phyloP scores from a whole-genome alignment of 179 eudicot species.

The Amaranthus tricolor region DNA sequence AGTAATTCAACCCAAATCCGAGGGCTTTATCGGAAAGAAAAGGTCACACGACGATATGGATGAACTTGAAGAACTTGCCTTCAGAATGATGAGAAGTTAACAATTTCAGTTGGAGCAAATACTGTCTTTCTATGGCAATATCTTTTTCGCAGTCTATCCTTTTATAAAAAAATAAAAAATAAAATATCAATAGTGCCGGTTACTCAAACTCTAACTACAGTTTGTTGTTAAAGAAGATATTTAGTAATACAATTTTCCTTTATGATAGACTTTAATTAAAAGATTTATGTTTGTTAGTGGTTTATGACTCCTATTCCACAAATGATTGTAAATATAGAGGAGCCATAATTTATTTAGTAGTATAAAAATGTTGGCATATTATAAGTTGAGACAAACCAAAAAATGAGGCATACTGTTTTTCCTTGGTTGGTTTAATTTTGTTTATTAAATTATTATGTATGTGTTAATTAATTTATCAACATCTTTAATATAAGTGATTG shows the following conservation, averaged over 20 bases:
- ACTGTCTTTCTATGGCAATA: no score
- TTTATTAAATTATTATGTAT: not conserved
- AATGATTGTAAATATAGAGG: conserved; percentile 32
- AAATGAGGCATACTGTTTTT: conserved; percentile 15
- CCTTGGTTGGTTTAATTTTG: not conserved
- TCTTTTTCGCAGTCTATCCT: no score
- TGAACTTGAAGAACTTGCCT: conserved; percentile 85
- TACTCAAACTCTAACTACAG: no score
- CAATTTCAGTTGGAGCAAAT: no score
- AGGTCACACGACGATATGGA: conserved; percentile 59
- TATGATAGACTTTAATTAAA: no score
- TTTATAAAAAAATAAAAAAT: no score
- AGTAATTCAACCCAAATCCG: conserved; percentile 30
- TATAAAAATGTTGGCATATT: conserved; percentile 8
- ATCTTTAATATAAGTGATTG: not conserved
- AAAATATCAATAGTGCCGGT: no score
- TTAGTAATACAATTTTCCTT: no score
- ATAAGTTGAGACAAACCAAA: conserved; percentile 9
- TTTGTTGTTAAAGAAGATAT: no score
- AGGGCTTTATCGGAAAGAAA: conserved; percentile 45
- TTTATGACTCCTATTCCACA: conserved; percentile 13
- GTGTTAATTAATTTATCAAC: not conserved
- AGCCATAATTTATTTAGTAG: conserved; percentile 10
- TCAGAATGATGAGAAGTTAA: conserved; percentile 76
- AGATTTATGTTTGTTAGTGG: not conserved